Evolutionary conservation across 1,284 basidiomycete species (phyloP).

Genomic region (Golubevia sp.): DNA sequence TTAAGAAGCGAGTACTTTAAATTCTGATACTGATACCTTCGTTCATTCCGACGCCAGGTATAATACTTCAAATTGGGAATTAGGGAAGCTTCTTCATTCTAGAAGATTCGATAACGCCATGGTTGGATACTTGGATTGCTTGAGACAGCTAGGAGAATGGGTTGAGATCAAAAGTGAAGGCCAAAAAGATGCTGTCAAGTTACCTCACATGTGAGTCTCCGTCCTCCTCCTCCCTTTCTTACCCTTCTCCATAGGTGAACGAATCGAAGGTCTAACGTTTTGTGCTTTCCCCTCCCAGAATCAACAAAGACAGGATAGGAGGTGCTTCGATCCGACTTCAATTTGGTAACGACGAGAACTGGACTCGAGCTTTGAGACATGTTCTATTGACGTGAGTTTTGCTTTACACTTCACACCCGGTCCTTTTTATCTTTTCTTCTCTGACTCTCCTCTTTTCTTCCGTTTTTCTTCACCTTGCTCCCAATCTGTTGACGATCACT

Average conservation of each 20-base stretch:
- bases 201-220: conserved; percentile 35
- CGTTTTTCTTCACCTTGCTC: too few relatives aligned
- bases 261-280: too few relatives aligned
- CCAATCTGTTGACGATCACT: too few relatives aligned
- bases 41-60: neutral
- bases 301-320: conserved; percentile 53
- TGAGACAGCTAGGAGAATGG: conserved; percentile 36
- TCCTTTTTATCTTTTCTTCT: neutral
- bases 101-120: conserved; percentile 55
- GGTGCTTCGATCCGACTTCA: conserved; percentile 49
- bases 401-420: neutral
- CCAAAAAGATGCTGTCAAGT: conserved; percentile 16
- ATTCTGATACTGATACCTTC: neutral
- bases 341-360: conserved; percentile 48
- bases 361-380: conserved; percentile 48
- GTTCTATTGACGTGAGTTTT: conserved; percentile 26
- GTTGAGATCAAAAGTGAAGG: conserved; percentile 5
- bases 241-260: too few relatives aligned
- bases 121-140: conserved; percentile 43
- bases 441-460: too few relatives aligned
- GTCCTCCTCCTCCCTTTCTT: neutral
- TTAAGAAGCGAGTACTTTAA: too few relatives aligned
- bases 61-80: conserved; percentile 31
- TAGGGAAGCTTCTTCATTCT: conserved; percentile 39
- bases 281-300: conserved; percentile 9